Base-by-base conservation (phyloP, 1,284 basidiomycete species). In the Ustilago sp. region DNA sequence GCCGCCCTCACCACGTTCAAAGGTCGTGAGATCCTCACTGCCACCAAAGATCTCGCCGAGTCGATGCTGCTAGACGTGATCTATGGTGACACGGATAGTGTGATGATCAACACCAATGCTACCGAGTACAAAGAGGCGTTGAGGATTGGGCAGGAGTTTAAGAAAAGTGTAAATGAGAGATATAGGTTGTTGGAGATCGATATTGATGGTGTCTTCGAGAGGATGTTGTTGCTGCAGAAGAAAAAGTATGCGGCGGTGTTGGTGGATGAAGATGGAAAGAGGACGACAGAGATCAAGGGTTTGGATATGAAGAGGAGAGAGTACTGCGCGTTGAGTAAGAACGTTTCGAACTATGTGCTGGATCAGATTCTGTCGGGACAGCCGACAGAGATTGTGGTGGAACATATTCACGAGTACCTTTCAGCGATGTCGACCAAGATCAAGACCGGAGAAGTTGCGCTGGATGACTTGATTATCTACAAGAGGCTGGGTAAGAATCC, bases 241-340 rank as follows among this genome's bases (percentile, higher is more conserved):
- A 99, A 99, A 89, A 99, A 99, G 87, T 99, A 99, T 81, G 97
- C 97, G 0, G 97, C 97, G 0, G 89, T 98, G 85, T 97, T 98
- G 87, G 79, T 74, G 7, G 73, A 79, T 55, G 81, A 83, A 5
- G 77, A 68, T 19, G 81, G 80, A 9, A 79, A 79, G 38, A 63
- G 69, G 4, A 74, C 55, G 6, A 85, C 81, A 17, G 97, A 99
- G 86, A 89, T 99, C 87, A 99, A 99, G 86, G 97, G 97, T 87
- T 88, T 99, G 38, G 97, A 99, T 87, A 98, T 99, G 97, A 99
- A 98, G 87, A 91, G 97, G 56, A 89, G 97, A 88, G 97, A 99
- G 86, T 99, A 94, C 87, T 97, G 93, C 79, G 90, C 90, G 4
- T 87, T 99, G 52, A 96, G 94, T 2, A 99, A 99, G 88, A 91